A percentile compares a stretch with the other conserved stretches of the same genome.
Evolutionary conservation across 495 filamentous ascomycete genomes (phyloP).

Genomic region (Evansstolkia leycettana): DNA sequence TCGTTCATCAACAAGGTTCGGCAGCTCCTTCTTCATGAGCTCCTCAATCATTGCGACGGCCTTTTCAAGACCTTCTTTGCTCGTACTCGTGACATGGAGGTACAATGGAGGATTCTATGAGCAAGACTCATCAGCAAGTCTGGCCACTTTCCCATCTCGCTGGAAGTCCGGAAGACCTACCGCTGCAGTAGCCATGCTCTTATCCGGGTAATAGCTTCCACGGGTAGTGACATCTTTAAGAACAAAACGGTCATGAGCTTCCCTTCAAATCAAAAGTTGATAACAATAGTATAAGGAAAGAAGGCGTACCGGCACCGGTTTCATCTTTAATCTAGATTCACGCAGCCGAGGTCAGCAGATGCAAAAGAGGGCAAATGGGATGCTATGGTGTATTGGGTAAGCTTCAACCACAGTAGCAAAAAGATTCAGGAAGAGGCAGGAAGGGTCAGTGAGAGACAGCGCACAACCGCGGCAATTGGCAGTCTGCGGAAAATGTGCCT

Average conservation of each 20-base stretch:
- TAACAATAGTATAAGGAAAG: slow-evolving; percentile 32
- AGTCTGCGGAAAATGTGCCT: slow-evolving; percentile 35
- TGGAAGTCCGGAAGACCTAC: slow-evolving; percentile 39
- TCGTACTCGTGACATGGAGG: slow-evolving; percentile 88
- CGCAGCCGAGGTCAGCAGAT: slow-evolving; percentile 92
- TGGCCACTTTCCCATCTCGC: neutral
- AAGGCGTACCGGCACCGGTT: slow-evolving; percentile 97
- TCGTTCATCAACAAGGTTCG: slow-evolving; percentile 89
- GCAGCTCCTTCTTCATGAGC: slow-evolving; percentile 90
- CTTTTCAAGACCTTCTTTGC: slow-evolving; percentile 80
- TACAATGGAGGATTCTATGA: slow-evolving; percentile 84
- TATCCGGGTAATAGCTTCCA: slow-evolving; percentile 92
- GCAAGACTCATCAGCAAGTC: slow-evolving; percentile 1
- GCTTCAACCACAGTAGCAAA: slow-evolving; percentile 60
- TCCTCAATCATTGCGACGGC: slow-evolving; percentile 80
- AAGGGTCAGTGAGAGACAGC: slow-evolving; percentile 12
- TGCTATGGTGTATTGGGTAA: slow-evolving; percentile 68
- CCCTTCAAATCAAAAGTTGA: slow-evolving; percentile 38
- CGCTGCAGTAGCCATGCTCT: slow-evolving; percentile 86
- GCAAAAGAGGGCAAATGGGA: slow-evolving; percentile 66
- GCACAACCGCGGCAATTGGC: slow-evolving; percentile 24
- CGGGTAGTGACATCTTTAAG: slow-evolving; percentile 97
- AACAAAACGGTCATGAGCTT: slow-evolving; percentile 47
- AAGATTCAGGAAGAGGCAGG: slow-evolving; percentile 19
- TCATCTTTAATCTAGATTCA: slow-evolving; percentile 99